These are phyloP conservation scores for Aspergillus cavernicola DNA, from an alignment of 495 filamentous ascomycete species.

Conservation along the genomic window DNA sequence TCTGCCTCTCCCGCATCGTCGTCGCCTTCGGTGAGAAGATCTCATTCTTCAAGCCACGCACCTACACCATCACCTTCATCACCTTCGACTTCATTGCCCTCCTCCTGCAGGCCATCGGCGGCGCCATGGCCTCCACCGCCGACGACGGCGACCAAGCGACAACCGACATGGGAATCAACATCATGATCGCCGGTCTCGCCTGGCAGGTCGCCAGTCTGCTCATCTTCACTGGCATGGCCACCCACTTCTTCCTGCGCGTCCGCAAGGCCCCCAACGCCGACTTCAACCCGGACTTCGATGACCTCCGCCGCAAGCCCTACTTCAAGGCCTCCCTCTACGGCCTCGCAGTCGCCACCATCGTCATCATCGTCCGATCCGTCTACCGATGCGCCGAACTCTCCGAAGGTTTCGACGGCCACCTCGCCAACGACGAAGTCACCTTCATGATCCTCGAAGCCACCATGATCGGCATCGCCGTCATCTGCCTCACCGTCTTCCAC, in stretches of 20 bases:
- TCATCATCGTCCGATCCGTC: constrained; percentile 58
- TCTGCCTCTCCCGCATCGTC: constrained; percentile 54
- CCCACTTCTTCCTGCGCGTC: constrained; percentile 48
- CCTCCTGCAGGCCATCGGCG: constrained; percentile 52
- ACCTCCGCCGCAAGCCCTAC: not conserved
- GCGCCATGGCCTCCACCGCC: constrained; percentile 48
- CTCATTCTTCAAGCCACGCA: constrained; percentile 47
- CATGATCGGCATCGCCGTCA: constrained; percentile 62
- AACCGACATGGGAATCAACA: constrained; percentile 38
- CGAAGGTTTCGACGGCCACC: constrained; percentile 51
- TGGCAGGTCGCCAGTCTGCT: constrained; percentile 53
- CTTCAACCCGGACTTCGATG: constrained; percentile 4
- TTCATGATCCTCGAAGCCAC: constrained; percentile 70
- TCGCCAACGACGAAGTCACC: constrained; percentile 56
- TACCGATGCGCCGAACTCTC: constrained; percentile 64
- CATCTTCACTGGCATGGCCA: constrained; percentile 48
- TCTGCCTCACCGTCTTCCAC: constrained; percentile 57
- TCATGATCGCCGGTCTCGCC: constrained; percentile 54
- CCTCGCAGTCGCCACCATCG: constrained; percentile 48
- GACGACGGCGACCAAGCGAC: constrained; percentile 26
- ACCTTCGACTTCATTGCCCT: constrained; percentile 53
- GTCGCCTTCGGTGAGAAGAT: constrained; percentile 42
- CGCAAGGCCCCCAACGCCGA: constrained; percentile 8
- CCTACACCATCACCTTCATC: constrained; percentile 53
- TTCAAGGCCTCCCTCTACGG: constrained; percentile 17